A percentile compares a stretch with the other conserved stretches of the same genome.
phyloP scores from a whole-genome alignment of 2,329 filamentous ascomycete genomes.

The Colletotrichum sp. region DNA sequence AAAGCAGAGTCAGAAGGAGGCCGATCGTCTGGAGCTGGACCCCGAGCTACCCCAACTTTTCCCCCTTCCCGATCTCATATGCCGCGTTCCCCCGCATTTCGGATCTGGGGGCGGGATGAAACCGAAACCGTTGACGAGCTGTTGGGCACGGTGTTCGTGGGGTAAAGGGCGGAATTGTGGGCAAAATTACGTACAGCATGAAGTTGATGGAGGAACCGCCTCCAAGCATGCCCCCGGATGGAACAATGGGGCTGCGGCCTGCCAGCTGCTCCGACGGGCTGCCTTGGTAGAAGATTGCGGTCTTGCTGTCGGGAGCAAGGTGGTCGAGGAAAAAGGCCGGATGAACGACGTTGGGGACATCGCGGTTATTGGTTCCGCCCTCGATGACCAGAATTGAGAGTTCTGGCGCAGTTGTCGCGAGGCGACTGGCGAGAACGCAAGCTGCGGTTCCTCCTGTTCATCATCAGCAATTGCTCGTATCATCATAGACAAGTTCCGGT shows the following conservation, averaged over 20 bases:
- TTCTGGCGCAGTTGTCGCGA: constrained; percentile 52
- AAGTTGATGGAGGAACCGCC: constrained; percentile 55
- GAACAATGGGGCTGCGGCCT: constrained; percentile 43
- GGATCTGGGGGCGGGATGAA: neutral
- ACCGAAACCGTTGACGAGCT: neutral
- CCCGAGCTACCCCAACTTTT: neutral
- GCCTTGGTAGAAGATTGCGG: constrained; percentile 54
- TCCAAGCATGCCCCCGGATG: constrained; percentile 51
- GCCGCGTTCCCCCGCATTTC: neutral
- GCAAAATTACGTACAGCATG: constrained; percentile 34
- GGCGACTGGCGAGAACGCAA: constrained; percentile 52
- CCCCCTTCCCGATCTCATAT: neutral
- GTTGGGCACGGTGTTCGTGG: neutral
- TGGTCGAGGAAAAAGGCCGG: constrained; percentile 57
- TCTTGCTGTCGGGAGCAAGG: constrained; percentile 76
- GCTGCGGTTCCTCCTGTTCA: constrained; percentile 49
- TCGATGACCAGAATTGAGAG: constrained; percentile 59
- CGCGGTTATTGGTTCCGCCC: constrained; percentile 56
- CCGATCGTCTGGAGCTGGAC: neutral
- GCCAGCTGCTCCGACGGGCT: constrained; percentile 49
- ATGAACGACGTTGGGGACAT: constrained; percentile 51
- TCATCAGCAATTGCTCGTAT: neutral
- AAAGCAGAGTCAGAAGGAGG: neutral
- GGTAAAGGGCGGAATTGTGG: neutral
- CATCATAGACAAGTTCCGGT: neutral